These are phyloP conservation scores for Tricholoma sp. DNA, from an alignment of 768 basidiomycete species.

Conservation along the genomic window DNA sequence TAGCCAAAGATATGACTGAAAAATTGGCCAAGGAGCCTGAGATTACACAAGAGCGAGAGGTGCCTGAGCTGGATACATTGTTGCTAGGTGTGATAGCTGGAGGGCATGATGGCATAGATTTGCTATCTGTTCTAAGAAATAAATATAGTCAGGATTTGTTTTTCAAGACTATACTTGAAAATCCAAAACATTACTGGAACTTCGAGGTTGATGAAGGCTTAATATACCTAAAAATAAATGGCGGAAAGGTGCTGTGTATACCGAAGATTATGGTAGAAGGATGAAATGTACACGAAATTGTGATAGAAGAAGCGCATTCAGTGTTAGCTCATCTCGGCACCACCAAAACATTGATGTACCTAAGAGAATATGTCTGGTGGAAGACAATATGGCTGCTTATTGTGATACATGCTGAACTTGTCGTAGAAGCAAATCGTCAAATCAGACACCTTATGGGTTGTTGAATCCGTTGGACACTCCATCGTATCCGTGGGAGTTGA, in stretches of 20 bases:
- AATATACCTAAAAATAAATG: conserved; percentile 8
- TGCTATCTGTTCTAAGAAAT: not conserved
- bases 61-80: not conserved
- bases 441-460: conserved; percentile 14
- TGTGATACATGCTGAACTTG: conserved; percentile 20
- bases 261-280: conserved; percentile 10
- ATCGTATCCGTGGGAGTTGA: not conserved
- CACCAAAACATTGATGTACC: conserved; percentile 26
- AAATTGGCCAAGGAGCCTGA: no score
- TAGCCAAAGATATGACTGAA: no score
- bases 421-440: conserved; percentile 8
- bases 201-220: conserved; percentile 10
- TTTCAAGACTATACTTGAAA: no score
- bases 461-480: conserved; percentile 10
- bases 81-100: not conserved
- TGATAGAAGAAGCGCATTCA: conserved; percentile 31
- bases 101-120: not conserved
- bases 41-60: no score
- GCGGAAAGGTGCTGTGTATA: conserved; percentile 10
- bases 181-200: conserved; percentile 2
- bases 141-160: no score
- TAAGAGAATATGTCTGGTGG: conserved; percentile 31
- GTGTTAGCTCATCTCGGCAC: conserved; percentile 30
- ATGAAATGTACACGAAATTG: conserved; percentile 14
- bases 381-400: conserved; percentile 9